Evolutionary conservation across 257 asterid genomes (phyloP), one percentile per base, ranked within the genome.

Genomic region (Nicotiana tomentosiformis): DNA sequence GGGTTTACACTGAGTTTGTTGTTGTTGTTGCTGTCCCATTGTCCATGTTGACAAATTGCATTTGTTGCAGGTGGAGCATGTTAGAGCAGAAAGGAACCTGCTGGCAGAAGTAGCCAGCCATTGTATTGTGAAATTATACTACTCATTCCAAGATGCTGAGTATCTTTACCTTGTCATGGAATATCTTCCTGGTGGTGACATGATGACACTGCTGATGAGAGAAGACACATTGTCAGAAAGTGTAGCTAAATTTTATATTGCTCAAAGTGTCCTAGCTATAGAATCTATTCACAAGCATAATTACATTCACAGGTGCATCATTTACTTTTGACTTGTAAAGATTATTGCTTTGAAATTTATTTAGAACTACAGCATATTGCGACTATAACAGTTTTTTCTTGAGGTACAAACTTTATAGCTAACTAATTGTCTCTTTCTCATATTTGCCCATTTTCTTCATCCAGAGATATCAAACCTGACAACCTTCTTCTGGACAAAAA

Each of bases 391-490:
- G 66, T 20, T n/a, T n/a, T 60, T 32, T 60, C 32, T 60, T 60
- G 14, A 60, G 32, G 30, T 60, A 60, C 11, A 4, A 20, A 60
- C 30, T 12, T 60, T 60, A 7, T 57, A 17, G 8, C 8, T 60
- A 51, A 43, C 12, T 66, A 66, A 8, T 26, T 7, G 69, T 62
- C 17, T 26, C 49, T 81, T 81, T 11, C 43, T 46, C 26, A n/a
- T 43, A 15, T 17, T 18, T 26, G 46, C 57, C 11, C 30, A 57
- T 49, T 53, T 74, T 66, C 32, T 65, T 77, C 53, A 66, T 65
- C 23, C 84, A 84, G 87, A 82, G 87, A 81, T 82, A 81, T 84
- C 58, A 84, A 84, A 70, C 87, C 87, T 61, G 87, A 84, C 35
- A 84, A 84, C 78, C 77, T 84, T 57, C 82, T 84, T 74, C 77